phyloP scores from a whole-genome alignment of 345 rosid genomes.

The Aurinia saxatilis region DNA sequence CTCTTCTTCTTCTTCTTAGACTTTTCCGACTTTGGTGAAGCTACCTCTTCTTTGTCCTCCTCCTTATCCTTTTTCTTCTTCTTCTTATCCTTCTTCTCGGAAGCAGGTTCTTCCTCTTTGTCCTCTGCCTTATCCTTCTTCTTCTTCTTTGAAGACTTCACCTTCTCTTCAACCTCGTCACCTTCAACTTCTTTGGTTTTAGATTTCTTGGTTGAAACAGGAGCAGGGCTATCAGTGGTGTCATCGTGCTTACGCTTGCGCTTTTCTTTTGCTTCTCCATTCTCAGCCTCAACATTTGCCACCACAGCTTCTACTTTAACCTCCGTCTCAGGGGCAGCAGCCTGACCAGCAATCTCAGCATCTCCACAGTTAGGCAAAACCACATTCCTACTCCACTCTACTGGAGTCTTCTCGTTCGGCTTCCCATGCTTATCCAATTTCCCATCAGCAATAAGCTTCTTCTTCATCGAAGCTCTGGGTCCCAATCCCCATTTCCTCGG shows the following conservation, averaged over 20 bases:
- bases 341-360: conserved; percentile 58
- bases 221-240: conserved; percentile 31
- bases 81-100: conserved; percentile 38
- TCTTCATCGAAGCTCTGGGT: conserved; percentile 80
- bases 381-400: conserved; percentile 73
- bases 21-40: conserved; percentile 60
- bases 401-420: conserved; percentile 71
- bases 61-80: conserved; percentile 42
- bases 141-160: conserved; percentile 34
- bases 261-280: conserved; percentile 37
- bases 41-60: conserved; percentile 31
- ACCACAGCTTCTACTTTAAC: conserved; percentile 25
- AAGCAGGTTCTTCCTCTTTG: conserved; percentile 46
- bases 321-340: conserved; percentile 43
- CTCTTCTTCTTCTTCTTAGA: conserved; percentile 69
- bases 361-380: conserved; percentile 70
- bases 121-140: conserved; percentile 46
- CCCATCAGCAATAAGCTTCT: conserved; percentile 75
- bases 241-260: conserved; percentile 54
- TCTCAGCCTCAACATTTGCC: conserved; percentile 25
- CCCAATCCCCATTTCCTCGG: conserved; percentile 98
- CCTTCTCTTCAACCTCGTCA: conserved; percentile 25
- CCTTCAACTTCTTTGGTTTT: conserved; percentile 35
- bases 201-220: conserved; percentile 46
- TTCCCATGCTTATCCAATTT: conserved; percentile 86